Evolutionary conservation across 2,329 filamentous ascomycete species (phyloP).

Genomic region (Microthyrium microscopicum): DNA sequence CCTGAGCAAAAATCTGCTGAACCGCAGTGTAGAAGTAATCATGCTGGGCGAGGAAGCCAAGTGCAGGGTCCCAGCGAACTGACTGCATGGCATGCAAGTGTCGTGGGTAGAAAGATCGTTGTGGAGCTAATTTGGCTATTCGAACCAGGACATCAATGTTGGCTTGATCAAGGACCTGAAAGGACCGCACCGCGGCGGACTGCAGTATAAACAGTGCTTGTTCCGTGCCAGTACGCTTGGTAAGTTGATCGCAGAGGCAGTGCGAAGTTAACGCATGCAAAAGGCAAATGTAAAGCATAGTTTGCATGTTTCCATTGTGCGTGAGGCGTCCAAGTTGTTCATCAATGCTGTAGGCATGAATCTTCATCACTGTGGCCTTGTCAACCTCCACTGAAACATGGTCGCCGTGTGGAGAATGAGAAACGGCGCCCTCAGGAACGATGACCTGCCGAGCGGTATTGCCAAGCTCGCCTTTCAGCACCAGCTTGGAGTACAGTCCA

Average conservation of each 20-base stretch:
- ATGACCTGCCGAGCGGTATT: no score
- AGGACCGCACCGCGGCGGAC: conserved; percentile 10
- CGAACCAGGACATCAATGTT: conserved; percentile 9
- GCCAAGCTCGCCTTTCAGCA: no score
- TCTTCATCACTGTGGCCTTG: no score
- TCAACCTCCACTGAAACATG: no score
- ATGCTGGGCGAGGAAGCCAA: conserved; percentile 16
- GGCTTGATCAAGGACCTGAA: conserved; percentile 8
- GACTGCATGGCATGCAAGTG: conserved; percentile 15
- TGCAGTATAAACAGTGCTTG: conserved; percentile 15
- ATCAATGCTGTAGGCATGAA: no score
- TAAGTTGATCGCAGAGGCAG: conserved; percentile 19
- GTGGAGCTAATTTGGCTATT: conserved; percentile 15
- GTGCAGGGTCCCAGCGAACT: conserved; percentile 16
- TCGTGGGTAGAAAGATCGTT: conserved; percentile 14
- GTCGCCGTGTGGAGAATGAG: no score
- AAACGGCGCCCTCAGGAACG: no score
- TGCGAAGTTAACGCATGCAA: conserved; percentile 23
- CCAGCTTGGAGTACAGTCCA: conserved; percentile 41
- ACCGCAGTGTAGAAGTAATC: conserved; percentile 14
- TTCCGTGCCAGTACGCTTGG: conserved; percentile 16
- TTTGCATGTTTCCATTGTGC: no score
- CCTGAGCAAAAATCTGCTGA: not conserved
- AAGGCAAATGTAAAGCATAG: no score
- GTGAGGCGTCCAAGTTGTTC: no score